Percentiles rank a stretch among this genome's conserved stretches.
These are phyloP conservation scores for Trypanosoma brucei DNA, from an alignment of 208 protist genomes.

Conservation along the genomic window DNA sequence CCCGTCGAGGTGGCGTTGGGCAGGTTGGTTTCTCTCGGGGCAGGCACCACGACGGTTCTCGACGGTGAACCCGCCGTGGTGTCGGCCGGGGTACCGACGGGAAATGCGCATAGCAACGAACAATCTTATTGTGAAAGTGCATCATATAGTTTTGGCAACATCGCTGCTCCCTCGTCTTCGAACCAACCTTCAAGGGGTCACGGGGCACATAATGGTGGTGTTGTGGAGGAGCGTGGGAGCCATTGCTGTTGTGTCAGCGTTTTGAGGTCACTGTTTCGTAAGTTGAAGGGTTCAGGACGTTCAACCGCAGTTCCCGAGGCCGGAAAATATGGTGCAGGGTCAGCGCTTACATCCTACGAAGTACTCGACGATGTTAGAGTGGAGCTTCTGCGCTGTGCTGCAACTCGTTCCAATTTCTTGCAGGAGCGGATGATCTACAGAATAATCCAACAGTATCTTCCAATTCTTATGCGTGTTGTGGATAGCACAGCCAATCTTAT, in stretches of 20 bases:
- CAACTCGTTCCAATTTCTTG: conserved; percentile 14
- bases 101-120: too few species aligned
- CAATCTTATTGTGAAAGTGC: too few species aligned
- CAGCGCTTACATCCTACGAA: neutral
- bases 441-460: conserved; percentile 41
- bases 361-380: conserved; percentile 4
- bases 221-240: neutral
- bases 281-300: neutral
- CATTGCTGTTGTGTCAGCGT: neutral
- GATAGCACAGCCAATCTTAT: conserved; percentile 60
- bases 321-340: neutral
- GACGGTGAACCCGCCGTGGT: too few species aligned
- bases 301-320: neutral
- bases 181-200: too few species aligned
- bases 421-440: conserved; percentile 17
- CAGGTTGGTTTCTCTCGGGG: neutral
- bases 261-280: neutral
- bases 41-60: neutral
- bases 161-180: too few species aligned
- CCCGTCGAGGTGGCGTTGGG: neutral
- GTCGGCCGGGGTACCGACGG: too few species aligned
- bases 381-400: conserved; percentile 7
- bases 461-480: conserved; percentile 42
- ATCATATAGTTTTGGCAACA: too few species aligned
- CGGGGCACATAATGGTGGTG: neutral